Base-by-base conservation (phyloP, 2,329 filamentous ascomycete species). In the Trichoderma koningii region DNA sequence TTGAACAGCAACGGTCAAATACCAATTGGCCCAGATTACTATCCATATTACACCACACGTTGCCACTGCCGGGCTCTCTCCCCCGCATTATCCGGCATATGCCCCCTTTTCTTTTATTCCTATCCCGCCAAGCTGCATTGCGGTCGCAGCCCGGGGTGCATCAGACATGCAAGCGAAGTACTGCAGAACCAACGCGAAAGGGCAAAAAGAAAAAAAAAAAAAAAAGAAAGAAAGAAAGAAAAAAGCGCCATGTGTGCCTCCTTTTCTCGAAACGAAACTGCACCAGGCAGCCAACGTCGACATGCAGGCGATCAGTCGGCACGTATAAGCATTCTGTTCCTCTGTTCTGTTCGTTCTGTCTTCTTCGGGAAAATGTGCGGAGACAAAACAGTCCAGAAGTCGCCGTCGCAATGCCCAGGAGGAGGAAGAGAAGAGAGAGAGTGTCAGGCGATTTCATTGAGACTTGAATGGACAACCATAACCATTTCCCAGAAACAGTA, bases 81-180 rank as follows among this genome's bases (percentile, higher is more conserved):
- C 50, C 50, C 26, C 50, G 50, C 50, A 52, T 52, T 52, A 21
- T 52, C 50, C 50, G 50, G 50, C 50, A 52, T 10, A 52, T 38
- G 3, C 10, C 34, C 12, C 3, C 5, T 14, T 38, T 5, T 4
- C 30, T 9, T 5, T 38, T 38, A 23, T 38, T 3, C 34, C 12
- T 3, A 9, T 26, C 21, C 30, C 30, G 17, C 48, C 26, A 51
- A 51, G 26, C 26, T 9, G 34, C 34, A 38, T 30, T 30, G 48
- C 48, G 30, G 17, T 15, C 14, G 12, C 15, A 28, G 50, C 28
- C 50, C 15, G 50, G 50, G 50, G 50, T 52, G 50, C 50, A 28
- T 34, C 50, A 19, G 5, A 5, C 30, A 51, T n/a, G 26, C 48
- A 30, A 34, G 30, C 30, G 30, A 34, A 7, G 9, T 34, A 38